A percentile compares a stretch with the other conserved stretches of the same genome.
These are phyloP conservation scores for Aspergillus sclerotiicarbonarius DNA, from an alignment of 495 filamentous ascomycete species.

Conservation along the genomic window DNA sequence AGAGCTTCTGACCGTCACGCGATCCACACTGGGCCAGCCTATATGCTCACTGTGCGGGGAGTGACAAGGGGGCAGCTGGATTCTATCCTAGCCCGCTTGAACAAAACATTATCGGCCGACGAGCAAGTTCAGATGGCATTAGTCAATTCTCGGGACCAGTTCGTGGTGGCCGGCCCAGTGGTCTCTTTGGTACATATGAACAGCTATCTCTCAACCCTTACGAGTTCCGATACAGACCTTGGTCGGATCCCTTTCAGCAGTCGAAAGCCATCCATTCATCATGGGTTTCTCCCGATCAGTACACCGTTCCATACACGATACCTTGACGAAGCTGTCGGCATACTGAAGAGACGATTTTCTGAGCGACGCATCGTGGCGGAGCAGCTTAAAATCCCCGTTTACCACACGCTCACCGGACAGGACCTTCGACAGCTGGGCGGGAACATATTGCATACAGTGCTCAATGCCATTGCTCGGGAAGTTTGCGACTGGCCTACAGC, in stretches of 20 bases:
- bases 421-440: slow-evolving; percentile 19
- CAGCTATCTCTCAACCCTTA: slow-evolving; percentile 9
- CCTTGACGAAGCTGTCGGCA: slow-evolving; percentile 19
- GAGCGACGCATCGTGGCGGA: slow-evolving; percentile 13
- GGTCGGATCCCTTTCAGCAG: slow-evolving; percentile 21
- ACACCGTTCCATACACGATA: slow-evolving; percentile 37
- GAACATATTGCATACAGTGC: slow-evolving; percentile 19
- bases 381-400: slow-evolving; percentile 32
- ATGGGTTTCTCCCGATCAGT: slow-evolving; percentile 29
- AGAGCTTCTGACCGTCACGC: neutral
- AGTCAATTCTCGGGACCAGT: slow-evolving; percentile 29
- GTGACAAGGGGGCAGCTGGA: neutral
- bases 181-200: slow-evolving; percentile 22
- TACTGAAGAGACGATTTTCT: slow-evolving; percentile 19
- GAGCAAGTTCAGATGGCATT: slow-evolving; percentile 24
- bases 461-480: slow-evolving; percentile 28
- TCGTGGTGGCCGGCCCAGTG: slow-evolving; percentile 33
- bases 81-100: slow-evolving; percentile 9
- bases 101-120: slow-evolving; percentile 9
- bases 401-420: slow-evolving; percentile 31
- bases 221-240: slow-evolving; percentile 15
- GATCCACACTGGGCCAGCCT: slow-evolving; percentile 7
- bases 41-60: slow-evolving; percentile 23
- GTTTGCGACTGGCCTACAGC: slow-evolving; percentile 18
- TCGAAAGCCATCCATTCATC: slow-evolving; percentile 19